Conservation (phyloP, 352 stramenopile genomes). For the Phytopythium montanum region DNA sequence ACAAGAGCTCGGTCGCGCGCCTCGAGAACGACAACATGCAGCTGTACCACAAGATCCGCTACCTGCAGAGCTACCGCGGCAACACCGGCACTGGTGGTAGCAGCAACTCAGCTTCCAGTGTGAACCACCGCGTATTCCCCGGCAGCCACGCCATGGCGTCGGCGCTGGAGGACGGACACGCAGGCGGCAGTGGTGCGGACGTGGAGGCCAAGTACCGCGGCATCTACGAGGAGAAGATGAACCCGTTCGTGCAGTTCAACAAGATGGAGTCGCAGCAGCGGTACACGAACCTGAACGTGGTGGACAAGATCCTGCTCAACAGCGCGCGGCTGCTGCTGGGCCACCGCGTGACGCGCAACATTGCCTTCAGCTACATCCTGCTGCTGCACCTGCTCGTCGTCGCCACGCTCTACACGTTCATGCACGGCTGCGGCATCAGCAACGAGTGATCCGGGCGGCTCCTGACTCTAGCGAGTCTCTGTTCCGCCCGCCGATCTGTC, state of each 20-base stretch:
- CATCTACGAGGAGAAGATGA: conserved; percentile 92
- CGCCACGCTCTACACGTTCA: conserved; percentile 84
- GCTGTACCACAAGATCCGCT: conserved; percentile 89
- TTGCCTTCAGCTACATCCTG: conserved; percentile 82
- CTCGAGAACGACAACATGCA: conserved; percentile 90
- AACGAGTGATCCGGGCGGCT: conserved; percentile 37
- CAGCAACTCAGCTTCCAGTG: background rate
- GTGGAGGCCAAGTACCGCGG: conserved; percentile 79
- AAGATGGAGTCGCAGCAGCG: conserved; percentile 87
- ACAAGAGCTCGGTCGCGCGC: conserved; percentile 57
- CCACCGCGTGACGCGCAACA: conserved; percentile 79
- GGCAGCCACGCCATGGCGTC: conserved; percentile 11
- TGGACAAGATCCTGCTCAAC: conserved; percentile 90
- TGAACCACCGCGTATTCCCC: conserved; percentile 12
- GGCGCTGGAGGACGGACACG: conserved; percentile 36
- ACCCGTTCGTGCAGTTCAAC: conserved; percentile 91
- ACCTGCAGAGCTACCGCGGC: conserved; percentile 69
- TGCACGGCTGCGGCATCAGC: conserved; percentile 78
- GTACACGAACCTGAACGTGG: conserved; percentile 86
- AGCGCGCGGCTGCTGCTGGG: conserved; percentile 80
- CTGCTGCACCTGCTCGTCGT: conserved; percentile 85
- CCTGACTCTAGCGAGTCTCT: too few species aligned
- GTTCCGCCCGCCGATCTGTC: too few species aligned
- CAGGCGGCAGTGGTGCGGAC: conserved; percentile 19
- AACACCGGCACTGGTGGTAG: background rate